These are phyloP conservation scores for Ophiostoma australiae DNA, from an alignment of 2,329 filamentous ascomycete genomes.

Conservation along the genomic window DNA sequence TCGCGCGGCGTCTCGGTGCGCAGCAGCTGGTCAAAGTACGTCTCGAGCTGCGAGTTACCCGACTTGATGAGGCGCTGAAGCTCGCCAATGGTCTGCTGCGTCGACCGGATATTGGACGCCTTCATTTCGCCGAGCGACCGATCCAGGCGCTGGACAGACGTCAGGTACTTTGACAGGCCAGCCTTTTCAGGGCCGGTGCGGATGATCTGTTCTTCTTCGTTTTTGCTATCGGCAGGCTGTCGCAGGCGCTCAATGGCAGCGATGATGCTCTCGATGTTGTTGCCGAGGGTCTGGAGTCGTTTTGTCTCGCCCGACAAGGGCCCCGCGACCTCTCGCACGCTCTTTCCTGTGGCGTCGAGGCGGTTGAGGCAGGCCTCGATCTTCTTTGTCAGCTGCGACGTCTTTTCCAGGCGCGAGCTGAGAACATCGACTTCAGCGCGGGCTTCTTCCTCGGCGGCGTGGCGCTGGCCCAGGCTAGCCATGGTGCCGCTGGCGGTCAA, in stretches of 20 bases:
- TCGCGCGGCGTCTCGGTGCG: conserved; percentile 69
- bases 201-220: conserved; percentile 86
- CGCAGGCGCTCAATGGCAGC: conserved; percentile 82
- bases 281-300: conserved; percentile 78
- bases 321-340: conserved; percentile 84
- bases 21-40: conserved; percentile 73
- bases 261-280: conserved; percentile 82
- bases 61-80: conserved; percentile 70
- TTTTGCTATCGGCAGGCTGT: conserved; percentile 88
- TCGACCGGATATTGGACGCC: conserved; percentile 84
- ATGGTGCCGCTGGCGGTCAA: conserved; percentile 33
- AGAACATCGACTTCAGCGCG: conserved; percentile 66
- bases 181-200: conserved; percentile 78
- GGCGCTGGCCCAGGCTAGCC: conserved; percentile 34
- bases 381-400: conserved; percentile 87
- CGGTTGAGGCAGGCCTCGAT: conserved; percentile 82
- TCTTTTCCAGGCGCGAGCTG: conserved; percentile 78
- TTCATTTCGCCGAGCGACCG: conserved; percentile 80
- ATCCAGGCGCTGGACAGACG: conserved; percentile 81
- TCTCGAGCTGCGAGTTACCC: conserved; percentile 78
- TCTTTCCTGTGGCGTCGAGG: conserved; percentile 82
- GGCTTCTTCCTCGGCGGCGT: conserved; percentile 60
- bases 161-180: conserved; percentile 78
- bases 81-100: conserved; percentile 81
- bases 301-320: conserved; percentile 91